Percentiles rank a stretch among this genome's conserved stretches.
These are phyloP conservation scores for Cutaneotrichosporon dermatis DNA, from an alignment of 1,284 basidiomycete genomes.

Conservation along the genomic window DNA sequence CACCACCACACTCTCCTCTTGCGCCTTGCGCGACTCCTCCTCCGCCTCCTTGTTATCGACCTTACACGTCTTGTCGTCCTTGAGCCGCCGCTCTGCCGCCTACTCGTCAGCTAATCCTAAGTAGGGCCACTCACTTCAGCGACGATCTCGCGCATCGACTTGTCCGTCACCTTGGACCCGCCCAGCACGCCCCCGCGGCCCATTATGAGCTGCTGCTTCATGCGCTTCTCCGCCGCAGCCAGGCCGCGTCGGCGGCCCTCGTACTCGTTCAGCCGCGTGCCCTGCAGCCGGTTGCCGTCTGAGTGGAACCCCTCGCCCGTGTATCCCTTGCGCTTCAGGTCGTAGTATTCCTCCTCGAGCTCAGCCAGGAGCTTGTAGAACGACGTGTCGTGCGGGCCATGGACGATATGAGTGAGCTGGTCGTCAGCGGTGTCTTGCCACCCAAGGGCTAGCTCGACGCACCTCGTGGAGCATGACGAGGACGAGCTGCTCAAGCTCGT, in stretches of 20 bases:
- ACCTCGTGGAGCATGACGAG: slow-evolving; percentile 83
- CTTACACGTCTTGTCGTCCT: slow-evolving; percentile 68
- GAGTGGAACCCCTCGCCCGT: slow-evolving; percentile 74
- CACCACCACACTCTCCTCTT: slow-evolving; percentile 60
- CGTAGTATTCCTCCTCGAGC: slow-evolving; percentile 76
- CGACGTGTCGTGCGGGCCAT: slow-evolving; percentile 76
- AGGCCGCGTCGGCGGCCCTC: slow-evolving; percentile 63
- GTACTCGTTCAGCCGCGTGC: slow-evolving; percentile 61
- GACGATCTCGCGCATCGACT: slow-evolving; percentile 66
- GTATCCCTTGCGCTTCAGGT: slow-evolving; percentile 69
- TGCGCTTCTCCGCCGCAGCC: slow-evolving; percentile 69
- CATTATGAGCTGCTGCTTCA: slow-evolving; percentile 53
- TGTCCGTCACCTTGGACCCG: slow-evolving; percentile 41
- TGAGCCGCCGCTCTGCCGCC: slow-evolving; percentile 72
- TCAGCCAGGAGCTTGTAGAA: slow-evolving; percentile 69
- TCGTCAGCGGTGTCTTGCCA: slow-evolving; percentile 2
- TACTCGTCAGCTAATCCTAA: slow-evolving; percentile 36
- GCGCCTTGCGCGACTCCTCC: slow-evolving; percentile 65
- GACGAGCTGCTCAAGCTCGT: slow-evolving; percentile 67
- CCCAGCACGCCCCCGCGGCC: slow-evolving; percentile 55
- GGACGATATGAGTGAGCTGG: slow-evolving; percentile 79
- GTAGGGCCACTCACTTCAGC: slow-evolving; percentile 58
- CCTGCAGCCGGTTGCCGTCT: slow-evolving; percentile 62
- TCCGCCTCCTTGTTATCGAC: slow-evolving; percentile 53
- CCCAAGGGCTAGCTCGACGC: slow-evolving; percentile 5